phyloP scores from a whole-genome alignment of 2,329 filamentous ascomycete genomes.

The Claviceps pusilla region DNA sequence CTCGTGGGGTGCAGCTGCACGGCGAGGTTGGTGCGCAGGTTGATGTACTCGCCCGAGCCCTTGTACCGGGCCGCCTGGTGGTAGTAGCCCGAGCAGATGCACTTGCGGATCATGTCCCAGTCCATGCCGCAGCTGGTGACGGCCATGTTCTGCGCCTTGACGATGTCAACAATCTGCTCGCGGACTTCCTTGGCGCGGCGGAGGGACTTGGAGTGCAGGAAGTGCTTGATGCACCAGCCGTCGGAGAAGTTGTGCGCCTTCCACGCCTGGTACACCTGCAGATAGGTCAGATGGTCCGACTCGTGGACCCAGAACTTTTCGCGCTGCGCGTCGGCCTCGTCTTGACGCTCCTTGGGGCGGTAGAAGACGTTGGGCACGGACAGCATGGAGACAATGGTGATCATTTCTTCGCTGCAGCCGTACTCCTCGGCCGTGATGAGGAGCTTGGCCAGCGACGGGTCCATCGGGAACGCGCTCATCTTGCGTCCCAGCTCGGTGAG shows the following conservation, averaged over 20 bases:
- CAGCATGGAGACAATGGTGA: constrained; percentile 95
- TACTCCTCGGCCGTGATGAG: constrained; percentile 85
- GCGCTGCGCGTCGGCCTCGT: constrained; percentile 85
- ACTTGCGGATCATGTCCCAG: constrained; percentile 90
- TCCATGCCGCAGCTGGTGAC: constrained; percentile 84
- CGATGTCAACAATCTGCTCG: constrained; percentile 85
- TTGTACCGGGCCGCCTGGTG: constrained; percentile 94
- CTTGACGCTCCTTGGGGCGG: constrained; percentile 86
- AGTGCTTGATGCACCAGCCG: constrained; percentile 84
- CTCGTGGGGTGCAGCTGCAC: constrained; percentile 91
- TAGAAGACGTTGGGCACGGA: constrained; percentile 96
- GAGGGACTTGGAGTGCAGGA: constrained; percentile 87
- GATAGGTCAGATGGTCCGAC: constrained; percentile 86
- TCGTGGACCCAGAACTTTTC: constrained; percentile 99
- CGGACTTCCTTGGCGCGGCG: constrained; percentile 85
- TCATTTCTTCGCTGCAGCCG: constrained; percentile 90
- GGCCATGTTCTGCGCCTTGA: constrained; percentile 82
- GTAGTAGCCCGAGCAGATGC: constrained; percentile 95
- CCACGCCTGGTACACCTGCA: constrained; percentile 95
- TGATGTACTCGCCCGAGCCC: constrained; percentile 94
- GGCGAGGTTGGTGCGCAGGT: constrained; percentile 83
- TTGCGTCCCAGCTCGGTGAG: constrained; percentile 73
- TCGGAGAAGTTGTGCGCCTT: constrained; percentile 79
- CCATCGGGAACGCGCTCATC: constrained; percentile 98
- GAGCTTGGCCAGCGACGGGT: constrained; percentile 85